Evolutionary conservation across 495 filamentous ascomycete genomes (phyloP).

Genomic region (Terfezia boudieri): DNA sequence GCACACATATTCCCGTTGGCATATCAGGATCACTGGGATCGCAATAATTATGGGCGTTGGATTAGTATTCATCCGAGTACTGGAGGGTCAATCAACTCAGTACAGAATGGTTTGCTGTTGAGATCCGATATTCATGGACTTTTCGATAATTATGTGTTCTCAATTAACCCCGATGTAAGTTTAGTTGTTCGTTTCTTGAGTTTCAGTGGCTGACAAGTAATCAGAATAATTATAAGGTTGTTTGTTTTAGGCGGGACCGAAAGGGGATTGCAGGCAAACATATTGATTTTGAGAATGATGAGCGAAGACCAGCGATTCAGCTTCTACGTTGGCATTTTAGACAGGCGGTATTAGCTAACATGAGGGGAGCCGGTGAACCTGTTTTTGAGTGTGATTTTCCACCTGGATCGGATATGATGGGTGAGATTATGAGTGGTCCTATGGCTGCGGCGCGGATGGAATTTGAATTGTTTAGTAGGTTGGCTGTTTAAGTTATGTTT

Average conservation of each 20-base stretch:
- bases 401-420: conserved; percentile 17
- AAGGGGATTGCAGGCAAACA: conserved; percentile 12
- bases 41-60: not conserved
- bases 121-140: not conserved
- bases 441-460: conserved; percentile 13
- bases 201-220: not conserved
- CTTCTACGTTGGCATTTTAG: conserved; percentile 20
- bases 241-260: conserved; percentile 9
- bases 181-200: not conserved
- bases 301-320: conserved; percentile 10
- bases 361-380: conserved; percentile 18
- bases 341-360: conserved; percentile 18
- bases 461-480: conserved; percentile 6
- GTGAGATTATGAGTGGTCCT: conserved; percentile 11
- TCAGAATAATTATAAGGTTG: conserved; percentile 18
- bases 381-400: conserved; percentile 20
- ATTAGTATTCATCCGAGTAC: not conserved
- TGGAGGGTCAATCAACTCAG: conserved; percentile 5
- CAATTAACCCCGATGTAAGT: conserved; percentile 10
- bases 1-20: conserved; percentile 6
- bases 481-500: not conserved
- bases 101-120: conserved; percentile 9
- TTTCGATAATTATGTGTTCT: conserved; percentile 8
- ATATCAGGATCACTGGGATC: not conserved
- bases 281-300: not conserved